Percentiles rank a stretch among this genome's conserved stretches.
phyloP scores from a whole-genome alignment of 1,284 basidiomycete genomes.

The Stygiomarasmius scandens region DNA sequence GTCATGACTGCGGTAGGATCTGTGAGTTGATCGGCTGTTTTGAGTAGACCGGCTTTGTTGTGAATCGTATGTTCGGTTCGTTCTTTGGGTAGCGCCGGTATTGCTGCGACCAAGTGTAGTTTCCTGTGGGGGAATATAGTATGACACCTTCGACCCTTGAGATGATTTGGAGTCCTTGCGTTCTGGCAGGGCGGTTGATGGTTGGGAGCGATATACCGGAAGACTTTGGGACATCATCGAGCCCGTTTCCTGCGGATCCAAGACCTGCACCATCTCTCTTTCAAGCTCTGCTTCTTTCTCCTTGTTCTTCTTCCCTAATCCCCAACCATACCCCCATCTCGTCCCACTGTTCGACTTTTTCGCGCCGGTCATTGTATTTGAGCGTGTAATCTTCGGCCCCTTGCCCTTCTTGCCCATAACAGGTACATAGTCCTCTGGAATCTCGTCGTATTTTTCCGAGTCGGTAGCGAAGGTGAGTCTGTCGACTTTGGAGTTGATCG shows the following conservation, averaged over 20 bases:
- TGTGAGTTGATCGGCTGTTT: conserved; percentile 20
- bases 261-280: conserved; percentile 36
- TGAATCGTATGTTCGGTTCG: conserved; percentile 16
- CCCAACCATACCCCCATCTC: conserved; percentile 72
- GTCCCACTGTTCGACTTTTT: conserved; percentile 40
- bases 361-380: conserved; percentile 57
- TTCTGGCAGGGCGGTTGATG: conserved; percentile 36
- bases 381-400: conserved; percentile 42
- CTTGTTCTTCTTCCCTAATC: conserved; percentile 61
- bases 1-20: conserved; percentile 23
- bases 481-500: conserved; percentile 6
- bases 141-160: conserved; percentile 27
- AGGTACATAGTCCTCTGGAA: conserved; percentile 21
- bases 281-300: conserved; percentile 44
- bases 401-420: conserved; percentile 6
- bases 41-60: conserved; percentile 18
- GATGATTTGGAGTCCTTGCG: conserved; percentile 44
- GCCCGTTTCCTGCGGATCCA: conserved; percentile 10
- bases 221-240: conserved; percentile 39
- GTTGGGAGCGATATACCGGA: conserved; percentile 43
- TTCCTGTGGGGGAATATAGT: not conserved
- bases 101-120: conserved; percentile 25
- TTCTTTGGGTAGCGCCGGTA: conserved; percentile 18
- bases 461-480: conserved; percentile 55
- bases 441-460: conserved; percentile 58